Conservation (phyloP, 2,329 filamentous ascomycete species). For the Blumeria graminis region DNA sequence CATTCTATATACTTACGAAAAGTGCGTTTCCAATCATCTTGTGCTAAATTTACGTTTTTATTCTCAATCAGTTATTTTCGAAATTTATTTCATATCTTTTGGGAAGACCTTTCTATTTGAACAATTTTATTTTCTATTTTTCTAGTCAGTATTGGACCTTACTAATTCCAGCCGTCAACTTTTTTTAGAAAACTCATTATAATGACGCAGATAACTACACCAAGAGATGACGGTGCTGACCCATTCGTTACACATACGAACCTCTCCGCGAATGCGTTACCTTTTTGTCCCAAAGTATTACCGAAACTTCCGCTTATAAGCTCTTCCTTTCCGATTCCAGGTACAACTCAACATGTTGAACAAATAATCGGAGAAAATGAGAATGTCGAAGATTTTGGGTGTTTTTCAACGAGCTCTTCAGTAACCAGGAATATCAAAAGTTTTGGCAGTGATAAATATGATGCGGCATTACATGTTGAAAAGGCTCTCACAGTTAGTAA, state of each 20-base stretch:
- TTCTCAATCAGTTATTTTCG: not conserved
- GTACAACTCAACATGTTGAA: conserved; percentile 4
- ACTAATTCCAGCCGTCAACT: not conserved
- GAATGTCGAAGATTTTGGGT: conserved; percentile 2
- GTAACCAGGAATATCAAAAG: conserved; percentile 12
- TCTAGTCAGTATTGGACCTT: not conserved
- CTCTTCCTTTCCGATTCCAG: conserved; percentile 1
- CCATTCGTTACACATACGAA: conserved; percentile 26
- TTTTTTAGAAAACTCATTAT: not conserved
- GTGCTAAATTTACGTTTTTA: too few relatives aligned
- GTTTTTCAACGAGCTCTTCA: conserved; percentile 12
- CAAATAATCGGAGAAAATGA: conserved; percentile 2
- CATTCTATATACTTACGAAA: too few relatives aligned
- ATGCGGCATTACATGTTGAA: conserved; percentile 3
- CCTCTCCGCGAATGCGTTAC: conserved; percentile 37
- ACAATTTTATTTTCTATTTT: not conserved
- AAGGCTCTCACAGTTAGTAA: not conserved
- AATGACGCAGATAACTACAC: conserved; percentile 5
- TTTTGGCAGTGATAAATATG: conserved; percentile 7
- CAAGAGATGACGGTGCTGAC: conserved; percentile 14
- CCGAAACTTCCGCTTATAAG: not conserved
- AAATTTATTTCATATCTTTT: not conserved
- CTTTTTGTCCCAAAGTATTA: conserved; percentile 26
- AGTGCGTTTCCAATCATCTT: too few relatives aligned
- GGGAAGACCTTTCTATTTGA: not conserved